Base-by-base conservation (phyloP, 495 filamentous ascomycete species). In the Talaromyces nanjingensis region DNA sequence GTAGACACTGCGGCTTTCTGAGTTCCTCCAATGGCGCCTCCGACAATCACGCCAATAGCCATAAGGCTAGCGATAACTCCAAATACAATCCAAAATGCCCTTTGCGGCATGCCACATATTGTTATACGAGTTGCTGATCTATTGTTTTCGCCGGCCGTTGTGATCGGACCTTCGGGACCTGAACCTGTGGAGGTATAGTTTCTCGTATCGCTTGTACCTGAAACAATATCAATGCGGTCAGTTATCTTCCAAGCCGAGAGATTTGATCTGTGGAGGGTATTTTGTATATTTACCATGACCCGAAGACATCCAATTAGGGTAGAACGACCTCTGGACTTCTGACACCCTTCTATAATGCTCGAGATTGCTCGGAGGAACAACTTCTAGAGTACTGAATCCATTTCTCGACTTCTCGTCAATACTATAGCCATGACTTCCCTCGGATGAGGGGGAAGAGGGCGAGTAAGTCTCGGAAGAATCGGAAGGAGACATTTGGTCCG, bases 101-200 rank as follows among this genome's bases (percentile, higher is more conserved):
- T 31, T 22, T 59, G 31, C 57, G 57, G 57, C 20, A 59, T 34
- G n/a, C 57, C 57, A 12, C 57, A 59, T 34, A 59, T 59, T 20
- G 45, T 49, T 49, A 22, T 49, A 9, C 45, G 45, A 9, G 45
- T 22, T 20, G 45, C 16, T 4, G 45, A 7, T 49, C 18, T 49
- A 6, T 49, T 49, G 4, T 49, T 49, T 20, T 49, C 45, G 11
- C 2, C 18, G n/a, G 45, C 6, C 18, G 45, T 49, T 6, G 45
- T 9, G 45, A 20, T 20, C 45, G 45, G 45, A 9, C 9, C 45
- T 20, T 22, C 45, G 2, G 45, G 18, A 3, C 45, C 45, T 20
- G 45, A 49, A 2, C 45, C 45, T 1, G 39, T 45, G 16, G 45
- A 49, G 16, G 45, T 9, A 20, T 49, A 20, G n/a, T 49, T 18